phyloP scores from a whole-genome alignment of 1,284 basidiomycete species.

The Marasmius tenuissimus region DNA sequence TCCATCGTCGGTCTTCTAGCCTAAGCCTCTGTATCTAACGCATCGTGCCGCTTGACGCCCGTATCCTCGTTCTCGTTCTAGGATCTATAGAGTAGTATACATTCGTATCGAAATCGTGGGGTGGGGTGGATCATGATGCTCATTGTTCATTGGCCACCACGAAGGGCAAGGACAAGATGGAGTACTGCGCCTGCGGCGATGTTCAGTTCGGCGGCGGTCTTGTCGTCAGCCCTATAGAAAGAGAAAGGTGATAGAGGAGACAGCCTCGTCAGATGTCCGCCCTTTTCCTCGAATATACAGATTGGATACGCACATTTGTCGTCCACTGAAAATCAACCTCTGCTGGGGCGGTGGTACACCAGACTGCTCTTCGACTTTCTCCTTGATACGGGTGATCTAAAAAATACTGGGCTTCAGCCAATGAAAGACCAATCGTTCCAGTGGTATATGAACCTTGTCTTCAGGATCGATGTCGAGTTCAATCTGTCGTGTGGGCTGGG shows the following conservation, averaged over 20 bases:
- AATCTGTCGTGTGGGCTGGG: constrained; percentile 52
- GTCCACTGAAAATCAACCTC: constrained; percentile 90
- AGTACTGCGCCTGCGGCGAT: constrained; percentile 85
- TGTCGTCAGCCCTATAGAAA: constrained; percentile 72
- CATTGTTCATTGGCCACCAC: constrained; percentile 61
- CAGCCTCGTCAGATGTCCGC: neutral
- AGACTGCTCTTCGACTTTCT: constrained; percentile 98
- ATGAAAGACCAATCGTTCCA: neutral
- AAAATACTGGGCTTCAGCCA: constrained; percentile 7
- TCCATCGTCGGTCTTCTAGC: too few species aligned
- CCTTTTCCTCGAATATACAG: neutral
- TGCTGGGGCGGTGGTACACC: constrained; percentile 99
- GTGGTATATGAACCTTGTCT: constrained; percentile 63
- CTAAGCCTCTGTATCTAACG: too few species aligned
- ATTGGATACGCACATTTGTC: constrained; percentile 81
- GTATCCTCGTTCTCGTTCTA: too few species aligned
- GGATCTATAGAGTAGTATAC: too few species aligned
- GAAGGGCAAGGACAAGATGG: constrained; percentile 90
- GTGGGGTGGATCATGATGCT: too few species aligned
- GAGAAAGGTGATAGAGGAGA: neutral
- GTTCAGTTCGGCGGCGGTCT: constrained; percentile 82
- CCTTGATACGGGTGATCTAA: constrained; percentile 94
- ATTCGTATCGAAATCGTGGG: too few species aligned
- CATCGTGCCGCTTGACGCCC: too few species aligned
- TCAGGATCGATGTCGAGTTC: constrained; percentile 95